These are phyloP conservation scores for Dalbergia cochinchinensis DNA, from an alignment of 306 rosid species.

Conservation along the genomic window DNA sequence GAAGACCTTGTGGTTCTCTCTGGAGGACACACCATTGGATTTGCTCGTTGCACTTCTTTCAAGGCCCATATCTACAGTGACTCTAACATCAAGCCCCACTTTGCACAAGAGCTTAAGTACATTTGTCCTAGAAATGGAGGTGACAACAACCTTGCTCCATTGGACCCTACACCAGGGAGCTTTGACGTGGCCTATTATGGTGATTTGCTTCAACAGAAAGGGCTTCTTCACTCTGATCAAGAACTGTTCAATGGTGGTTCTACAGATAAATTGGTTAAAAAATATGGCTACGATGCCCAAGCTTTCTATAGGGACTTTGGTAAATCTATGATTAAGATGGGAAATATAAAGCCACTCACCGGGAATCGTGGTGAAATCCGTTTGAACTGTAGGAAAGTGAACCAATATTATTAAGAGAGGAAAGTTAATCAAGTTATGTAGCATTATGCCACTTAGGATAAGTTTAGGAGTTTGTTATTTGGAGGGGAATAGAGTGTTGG, in stretches of 20 bases:
- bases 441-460: too few relatives aligned
- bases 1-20: constrained; percentile 57
- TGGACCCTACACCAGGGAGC: constrained; percentile 40
- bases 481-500: too few relatives aligned
- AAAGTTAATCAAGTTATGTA: not conserved
- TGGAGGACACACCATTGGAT: constrained; percentile 61
- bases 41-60: constrained; percentile 42
- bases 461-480: too few relatives aligned
- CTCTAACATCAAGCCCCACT: constrained; percentile 45
- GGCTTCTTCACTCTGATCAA: constrained; percentile 63
- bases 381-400: constrained; percentile 53
- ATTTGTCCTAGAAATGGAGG: constrained; percentile 54
- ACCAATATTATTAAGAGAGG: not conserved
- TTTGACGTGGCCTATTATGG: constrained; percentile 44
- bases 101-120: constrained; percentile 30
- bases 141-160: constrained; percentile 52
- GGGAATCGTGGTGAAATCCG: constrained; percentile 59
- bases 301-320: constrained; percentile 48
- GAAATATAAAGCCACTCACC: constrained; percentile 59
- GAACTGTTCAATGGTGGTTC: constrained; percentile 54
- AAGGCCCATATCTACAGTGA: constrained; percentile 47
- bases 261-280: constrained; percentile 43
- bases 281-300: constrained; percentile 20
- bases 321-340: constrained; percentile 60
- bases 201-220: constrained; percentile 45